phyloP scores from a whole-genome alignment of 768 basidiomycete species.

The Boletus rufocinnamomeus region DNA sequence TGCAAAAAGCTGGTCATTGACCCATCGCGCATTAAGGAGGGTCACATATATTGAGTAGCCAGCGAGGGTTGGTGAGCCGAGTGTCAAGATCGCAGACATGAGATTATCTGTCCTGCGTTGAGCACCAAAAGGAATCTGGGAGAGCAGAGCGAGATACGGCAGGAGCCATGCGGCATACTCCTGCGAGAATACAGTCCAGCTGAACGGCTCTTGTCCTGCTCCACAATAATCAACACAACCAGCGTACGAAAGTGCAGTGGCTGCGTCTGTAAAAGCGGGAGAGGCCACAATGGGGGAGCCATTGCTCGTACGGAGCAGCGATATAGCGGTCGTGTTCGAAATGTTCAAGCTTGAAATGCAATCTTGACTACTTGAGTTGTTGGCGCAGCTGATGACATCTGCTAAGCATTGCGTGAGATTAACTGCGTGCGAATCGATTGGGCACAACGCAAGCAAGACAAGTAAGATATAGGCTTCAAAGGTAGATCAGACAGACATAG shows the following conservation, averaged over 20 bases:
- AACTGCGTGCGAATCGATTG: too few species aligned
- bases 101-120: constrained; percentile 38
- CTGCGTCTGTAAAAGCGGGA: background rate
- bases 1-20: too few species aligned
- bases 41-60: too few species aligned
- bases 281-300: background rate
- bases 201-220: constrained; percentile 11
- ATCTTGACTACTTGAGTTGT: background rate
- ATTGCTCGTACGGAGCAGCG: constrained; percentile 13
- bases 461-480: too few species aligned
- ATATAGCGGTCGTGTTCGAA: constrained; percentile 13
- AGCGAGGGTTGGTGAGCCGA: too few species aligned
- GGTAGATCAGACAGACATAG: too few species aligned
- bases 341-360: constrained; percentile 10
- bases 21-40: too few species aligned
- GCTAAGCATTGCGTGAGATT: too few species aligned
- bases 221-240: constrained; percentile 18
- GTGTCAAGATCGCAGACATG: too few species aligned
- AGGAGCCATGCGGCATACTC: constrained; percentile 48
- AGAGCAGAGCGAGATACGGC: constrained; percentile 50
- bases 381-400: background rate
- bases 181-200: constrained; percentile 31
- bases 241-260: constrained; percentile 14
- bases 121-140: constrained; percentile 50
- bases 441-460: too few species aligned